Evolutionary conservation across 768 basidiomycete genomes (phyloP), one percentile per base, ranked within the genome.

Genomic region (Asterophora parasitica): DNA sequence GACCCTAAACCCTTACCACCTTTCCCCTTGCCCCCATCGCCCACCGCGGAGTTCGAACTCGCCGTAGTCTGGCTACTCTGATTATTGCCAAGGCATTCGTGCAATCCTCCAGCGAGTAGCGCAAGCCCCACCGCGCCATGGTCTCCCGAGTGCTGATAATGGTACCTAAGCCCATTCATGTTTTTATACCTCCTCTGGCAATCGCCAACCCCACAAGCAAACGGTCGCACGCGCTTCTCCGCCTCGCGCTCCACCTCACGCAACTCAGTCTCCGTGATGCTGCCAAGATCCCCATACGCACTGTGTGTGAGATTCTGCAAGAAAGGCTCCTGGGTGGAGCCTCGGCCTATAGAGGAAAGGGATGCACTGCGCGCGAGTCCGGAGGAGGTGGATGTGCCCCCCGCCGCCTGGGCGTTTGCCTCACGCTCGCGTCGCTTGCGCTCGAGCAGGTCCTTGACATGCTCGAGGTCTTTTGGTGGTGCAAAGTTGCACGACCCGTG

Each of bases 91-190:
- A 72, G 48, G 56, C 72, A 72, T 55, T 72, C 72, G 50, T 73
- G 87, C 55, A 82, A 72, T 3, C 88, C 88, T 44, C 78, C 79
- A 3, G 90, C 89, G 36, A 97, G 76, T 58, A 96, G 70, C 36
- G 83, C 81, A 0, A 97, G 73, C 4, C 96, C 96, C 34, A 91
- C 76, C 5, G 88, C 85, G 3, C 95, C 95, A 65, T 98, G 96
- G 35, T 93, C 92, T 9, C 94, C 95, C 16, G 88, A 88, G 67
- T 98, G 95, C 65, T 93, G 88, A 63, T 97, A 98, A 67, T 98
- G 95, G 54, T 98, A 98, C 59, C 89, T 69, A 52, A 97, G 70
- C 0, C 95, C 95, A 65, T 97, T 97, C 93, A 97, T 95, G 63
- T 99, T 97, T 78, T 97, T 93, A 72, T 97, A 98, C 61, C 94